Evolutionary conservation across 345 rosid genomes (phyloP), one percentile per base, ranked within the genome.

Genomic region (Ceriops tagal): DNA sequence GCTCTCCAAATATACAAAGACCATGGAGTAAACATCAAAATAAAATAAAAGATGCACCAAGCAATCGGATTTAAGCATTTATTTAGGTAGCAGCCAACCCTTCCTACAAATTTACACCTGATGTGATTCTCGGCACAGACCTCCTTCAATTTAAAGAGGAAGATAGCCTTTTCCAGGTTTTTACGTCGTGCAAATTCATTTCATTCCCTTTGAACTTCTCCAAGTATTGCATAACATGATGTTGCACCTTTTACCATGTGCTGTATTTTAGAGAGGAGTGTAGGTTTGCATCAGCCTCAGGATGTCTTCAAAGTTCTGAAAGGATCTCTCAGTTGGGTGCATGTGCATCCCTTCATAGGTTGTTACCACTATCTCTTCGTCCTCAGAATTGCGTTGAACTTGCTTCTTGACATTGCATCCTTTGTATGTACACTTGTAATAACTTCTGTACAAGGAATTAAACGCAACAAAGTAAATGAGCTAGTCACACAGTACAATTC

Each of bases 321-420:
- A 59, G 21, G 62, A 65, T 32, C 34, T 73, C 52, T 79, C 72
- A 58, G 32, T 77, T 11, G 75, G 68, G 70, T 81, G 87, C 43
- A 71, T 69, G 57, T 83, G 87, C 8, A n/a, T 79, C 10, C 84
- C 87, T 76, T 83, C 87, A 37, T 83, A 83, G 15, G 87, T 83
- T 15, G 87, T 83, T 64, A 78, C 79, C 58, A 83, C 84, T 56
- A 80, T 71, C 68, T 46, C 81, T 64, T 83, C 78, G 52, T 81
- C 84, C 20, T 63, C 64, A 34, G 87, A 76, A 67, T 55, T 66
- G 26, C 84, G 81, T 37, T 83, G 87, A 32, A 83, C 76, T 79
- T 83, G 87, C 77, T 83, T 83, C 80, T 81, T 83, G 19, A 83
- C 87, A 52, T 69, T 76, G 79, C 87, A 83, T 30, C 79, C 84